Evolutionary conservation across 495 filamentous ascomycete genomes (phyloP), one percentile per base, ranked within the genome.

Genomic region (Acidiella bohemica): DNA sequence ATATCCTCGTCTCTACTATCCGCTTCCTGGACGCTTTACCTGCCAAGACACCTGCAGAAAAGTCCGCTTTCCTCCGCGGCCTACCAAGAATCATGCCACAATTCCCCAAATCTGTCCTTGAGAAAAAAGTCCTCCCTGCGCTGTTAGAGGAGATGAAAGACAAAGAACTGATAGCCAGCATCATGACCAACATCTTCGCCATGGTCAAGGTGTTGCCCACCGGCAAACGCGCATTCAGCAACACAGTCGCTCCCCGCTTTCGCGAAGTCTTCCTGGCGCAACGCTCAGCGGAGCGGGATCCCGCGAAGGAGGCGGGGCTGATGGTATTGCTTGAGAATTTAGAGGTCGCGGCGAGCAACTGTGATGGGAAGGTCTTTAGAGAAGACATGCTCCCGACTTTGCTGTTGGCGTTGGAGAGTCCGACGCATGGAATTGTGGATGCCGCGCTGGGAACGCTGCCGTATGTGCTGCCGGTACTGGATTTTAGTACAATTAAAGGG

Each of bases 401-500:
- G 25, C 66, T 82, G 14, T 56, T 81, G 16, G 81, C 83, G 0
- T 62, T 97, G 37, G 87, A 95, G 49, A 92, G 83, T 1, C 71
- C 84, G 12, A 94, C 86, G 0, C 90, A 92, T 49, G 75, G 78
- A 6, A 61, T 96, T 13, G 82, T 93, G 2, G 90, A 96, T 64
- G 81, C 79, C 11, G 72, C 84, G 8, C 66, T 96, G 14, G 70
- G 78, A 36, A 76, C 75, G 14, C 63, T 97, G 9, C 75, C 81
- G 13, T 61, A 67, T 1, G 67, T 95, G 21, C 62, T 96, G 20
- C 77, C 82, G 0, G 74, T 84, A 13, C 72, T 96, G 9, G 90
- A 97, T 53, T 96, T 95, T 49, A 87, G 79, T 36, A 96, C 90
- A 2, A 81, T 94, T 46, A 96, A 95, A 56, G 84, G 87, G 51